Evolutionary conservation across 768 basidiomycete genomes (phyloP).

Genomic region (Clavaria fumosa): DNA sequence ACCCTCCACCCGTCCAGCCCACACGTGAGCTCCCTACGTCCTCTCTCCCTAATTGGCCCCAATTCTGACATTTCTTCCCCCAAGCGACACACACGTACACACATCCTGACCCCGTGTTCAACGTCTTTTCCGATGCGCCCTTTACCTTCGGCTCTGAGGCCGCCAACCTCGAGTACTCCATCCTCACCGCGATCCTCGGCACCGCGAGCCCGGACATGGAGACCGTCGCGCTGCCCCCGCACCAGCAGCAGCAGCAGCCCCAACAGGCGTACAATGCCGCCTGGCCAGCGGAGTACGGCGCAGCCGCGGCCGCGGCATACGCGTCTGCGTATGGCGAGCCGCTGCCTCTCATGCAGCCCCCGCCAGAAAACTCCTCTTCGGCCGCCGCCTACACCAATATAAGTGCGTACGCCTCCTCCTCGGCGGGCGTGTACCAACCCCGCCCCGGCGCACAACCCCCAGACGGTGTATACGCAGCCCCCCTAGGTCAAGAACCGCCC

Average conservation of each 20-base stretch:
- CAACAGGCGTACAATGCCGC: slow-evolving; percentile 22
- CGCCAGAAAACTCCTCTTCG: slow-evolving; percentile 21
- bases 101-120: slow-evolving; percentile 44
- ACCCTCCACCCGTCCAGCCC: slow-evolving; percentile 14
- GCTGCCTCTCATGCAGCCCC: slow-evolving; percentile 23
- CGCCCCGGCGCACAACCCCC: slow-evolving; percentile 14
- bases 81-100: slow-evolving; percentile 34
- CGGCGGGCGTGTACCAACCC: slow-evolving; percentile 25
- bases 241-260: slow-evolving; percentile 21
- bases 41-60: slow-evolving; percentile 9
- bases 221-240: slow-evolving; percentile 27
- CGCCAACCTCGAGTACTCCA: slow-evolving; percentile 89
- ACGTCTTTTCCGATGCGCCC: slow-evolving; percentile 43
- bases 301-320: slow-evolving; percentile 12
- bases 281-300: slow-evolving; percentile 25
- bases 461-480: slow-evolving; percentile 14
- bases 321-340: slow-evolving; percentile 21
- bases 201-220: slow-evolving; percentile 50
- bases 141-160: slow-evolving; percentile 75
- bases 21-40: background rate
- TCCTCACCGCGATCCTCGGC: slow-evolving; percentile 82
- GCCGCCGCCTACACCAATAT: slow-evolving; percentile 27
- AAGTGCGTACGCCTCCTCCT: slow-evolving; percentile 27
- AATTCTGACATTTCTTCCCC: no score
- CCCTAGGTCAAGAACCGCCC: slow-evolving; percentile 15